Evolutionary conservation across 2,329 filamentous ascomycete genomes (phyloP).

Genomic region (Emmonsia crescens): DNA sequence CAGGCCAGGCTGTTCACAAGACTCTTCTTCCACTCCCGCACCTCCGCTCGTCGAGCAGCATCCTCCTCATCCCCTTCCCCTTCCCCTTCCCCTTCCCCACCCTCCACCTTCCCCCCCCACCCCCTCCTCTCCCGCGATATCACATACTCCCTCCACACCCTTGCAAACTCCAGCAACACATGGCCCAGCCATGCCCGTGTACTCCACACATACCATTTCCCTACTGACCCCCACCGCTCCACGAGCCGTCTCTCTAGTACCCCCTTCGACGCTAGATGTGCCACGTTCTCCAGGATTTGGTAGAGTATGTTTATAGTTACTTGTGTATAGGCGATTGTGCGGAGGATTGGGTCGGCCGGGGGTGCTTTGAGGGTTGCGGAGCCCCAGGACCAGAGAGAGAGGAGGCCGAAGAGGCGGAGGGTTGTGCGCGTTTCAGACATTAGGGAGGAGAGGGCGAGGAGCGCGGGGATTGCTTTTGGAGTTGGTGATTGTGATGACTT

Average conservation of each 20-base stretch:
- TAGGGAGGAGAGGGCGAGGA: conserved; percentile 36
- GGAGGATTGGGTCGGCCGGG: conserved; percentile 36
- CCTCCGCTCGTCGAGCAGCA: conserved; percentile 20
- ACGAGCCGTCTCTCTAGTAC: conserved; percentile 45
- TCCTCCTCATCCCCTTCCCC: conserved; percentile 20
- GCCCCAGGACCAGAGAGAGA: conserved; percentile 67
- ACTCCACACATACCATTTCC: conserved; percentile 58
- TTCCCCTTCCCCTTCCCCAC: conserved; percentile 20
- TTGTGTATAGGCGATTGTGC: conserved; percentile 53
- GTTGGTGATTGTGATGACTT: conserved; percentile 25
- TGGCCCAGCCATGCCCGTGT: conserved; percentile 70
- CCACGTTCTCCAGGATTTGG: conserved; percentile 73
- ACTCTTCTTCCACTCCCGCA: conserved; percentile 51
- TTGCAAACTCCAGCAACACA: conserved; percentile 62
- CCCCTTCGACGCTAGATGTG: conserved; percentile 64
- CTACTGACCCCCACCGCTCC: conserved; percentile 42
- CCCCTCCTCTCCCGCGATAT: conserved; percentile 11
- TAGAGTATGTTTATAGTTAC: conserved; percentile 57
- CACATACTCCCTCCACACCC: conserved; percentile 36
- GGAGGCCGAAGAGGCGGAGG: conserved; percentile 49
- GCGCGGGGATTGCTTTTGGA: conserved; percentile 33
- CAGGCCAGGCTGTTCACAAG: conserved; percentile 61
- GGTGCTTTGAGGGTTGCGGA: conserved; percentile 49
- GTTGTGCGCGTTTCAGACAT: conserved; percentile 44
- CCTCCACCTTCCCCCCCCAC: too few species aligned